Evolutionary conservation across 805 yeast genomes (phyloP).

Genomic region (Starmerella apicola): DNA sequence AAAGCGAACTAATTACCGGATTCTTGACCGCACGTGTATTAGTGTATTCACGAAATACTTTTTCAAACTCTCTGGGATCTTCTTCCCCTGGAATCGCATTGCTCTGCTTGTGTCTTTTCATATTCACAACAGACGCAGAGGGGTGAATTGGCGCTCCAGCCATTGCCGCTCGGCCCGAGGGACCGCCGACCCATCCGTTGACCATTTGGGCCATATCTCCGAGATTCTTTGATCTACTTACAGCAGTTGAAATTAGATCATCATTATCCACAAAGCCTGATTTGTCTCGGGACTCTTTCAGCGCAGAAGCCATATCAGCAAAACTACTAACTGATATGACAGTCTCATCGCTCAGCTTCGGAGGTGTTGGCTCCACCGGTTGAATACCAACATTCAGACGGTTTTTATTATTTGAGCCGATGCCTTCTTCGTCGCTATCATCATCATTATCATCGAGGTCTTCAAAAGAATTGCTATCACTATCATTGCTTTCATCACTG

Average conservation of each 20-base stretch:
- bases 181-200: conserved; percentile 12
- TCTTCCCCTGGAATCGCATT: conserved; percentile 9
- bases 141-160: not conserved
- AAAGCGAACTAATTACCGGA: conserved; percentile 14
- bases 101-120: not conserved
- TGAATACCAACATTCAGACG: conserved; percentile 18
- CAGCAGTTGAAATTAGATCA: conserved; percentile 21
- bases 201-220: conserved; percentile 19
- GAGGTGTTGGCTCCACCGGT: conserved; percentile 21
- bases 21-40: conserved; percentile 17
- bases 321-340: conserved; percentile 21
- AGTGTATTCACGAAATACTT: conserved; percentile 17
- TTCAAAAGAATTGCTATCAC: conserved; percentile 12
- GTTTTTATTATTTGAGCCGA: not conserved
- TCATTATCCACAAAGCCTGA: conserved; percentile 19
- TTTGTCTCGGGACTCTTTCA: conserved; percentile 16
- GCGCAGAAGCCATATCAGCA: conserved; percentile 22
- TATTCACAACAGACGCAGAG: not conserved
- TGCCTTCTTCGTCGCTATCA: not conserved
- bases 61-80: conserved; percentile 18
- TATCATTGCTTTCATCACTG: conserved; percentile 6
- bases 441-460: conserved; percentile 10
- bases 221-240: conserved; percentile 14
- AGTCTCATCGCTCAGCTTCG: conserved; percentile 21
- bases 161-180: not conserved